Evolutionary conservation across 2,329 filamentous ascomycete species (phyloP).

Genomic region (Neonectria punicea): DNA sequence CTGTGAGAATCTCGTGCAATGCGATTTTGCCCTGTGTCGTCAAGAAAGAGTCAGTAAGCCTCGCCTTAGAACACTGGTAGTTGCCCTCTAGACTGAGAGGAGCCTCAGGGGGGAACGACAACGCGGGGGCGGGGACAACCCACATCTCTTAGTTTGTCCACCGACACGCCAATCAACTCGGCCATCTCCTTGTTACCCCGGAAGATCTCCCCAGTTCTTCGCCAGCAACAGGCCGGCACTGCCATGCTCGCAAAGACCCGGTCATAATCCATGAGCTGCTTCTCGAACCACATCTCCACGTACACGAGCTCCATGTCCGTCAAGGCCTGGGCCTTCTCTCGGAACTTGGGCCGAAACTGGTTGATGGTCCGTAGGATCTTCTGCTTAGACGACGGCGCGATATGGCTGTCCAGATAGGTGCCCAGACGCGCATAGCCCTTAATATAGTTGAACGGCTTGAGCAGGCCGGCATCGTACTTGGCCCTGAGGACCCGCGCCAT

Average conservation of each 20-base stretch:
- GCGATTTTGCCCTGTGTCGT: constrained; percentile 85
- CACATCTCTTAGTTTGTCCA: constrained; percentile 91
- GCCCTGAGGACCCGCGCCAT: constrained; percentile 95
- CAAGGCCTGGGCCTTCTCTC: constrained; percentile 90
- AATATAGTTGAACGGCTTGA: constrained; percentile 98
- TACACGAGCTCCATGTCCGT: constrained; percentile 94
- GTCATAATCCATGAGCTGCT: constrained; percentile 96
- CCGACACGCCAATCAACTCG: constrained; percentile 90
- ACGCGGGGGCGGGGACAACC: constrained; percentile 51
- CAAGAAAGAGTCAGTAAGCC: constrained; percentile 31
- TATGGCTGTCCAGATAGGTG: constrained; percentile 90
- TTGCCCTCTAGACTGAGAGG: constrained; percentile 1
- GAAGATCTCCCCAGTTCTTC: constrained; percentile 96
- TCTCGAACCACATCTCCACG: constrained; percentile 99
- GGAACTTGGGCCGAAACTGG: constrained; percentile 93
- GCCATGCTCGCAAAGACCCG: constrained; percentile 99
- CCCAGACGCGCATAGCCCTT: constrained; percentile 92
- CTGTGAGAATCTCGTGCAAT: constrained; percentile 93
- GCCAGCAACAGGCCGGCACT: constrained; percentile 96
- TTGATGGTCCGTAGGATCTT: constrained; percentile 93
- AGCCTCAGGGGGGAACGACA: constrained; percentile 17
- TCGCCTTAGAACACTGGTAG: not conserved
- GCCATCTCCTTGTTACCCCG: constrained; percentile 99
- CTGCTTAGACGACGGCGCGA: constrained; percentile 83
- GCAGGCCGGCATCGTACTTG: constrained; percentile 93